These are phyloP conservation scores for Ogataea allantospora DNA, from an alignment of 805 yeast species.

Conservation along the genomic window DNA sequence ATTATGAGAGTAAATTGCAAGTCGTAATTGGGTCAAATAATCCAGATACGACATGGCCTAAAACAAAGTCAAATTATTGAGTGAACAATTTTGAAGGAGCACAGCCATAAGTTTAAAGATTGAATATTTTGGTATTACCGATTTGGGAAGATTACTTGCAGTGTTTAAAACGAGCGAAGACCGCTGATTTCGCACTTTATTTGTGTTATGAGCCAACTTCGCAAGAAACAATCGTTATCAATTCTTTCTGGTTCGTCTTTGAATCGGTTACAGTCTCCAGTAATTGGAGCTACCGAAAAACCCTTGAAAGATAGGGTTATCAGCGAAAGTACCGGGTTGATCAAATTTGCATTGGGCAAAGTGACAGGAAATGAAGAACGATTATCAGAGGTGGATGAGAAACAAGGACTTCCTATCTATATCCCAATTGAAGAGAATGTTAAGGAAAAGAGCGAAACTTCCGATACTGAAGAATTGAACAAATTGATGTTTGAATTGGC, in stretches of 20 bases:
- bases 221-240: conserved; percentile 35
- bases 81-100: conserved; percentile 1
- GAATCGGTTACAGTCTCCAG: conserved; percentile 18
- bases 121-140: conserved; percentile 11
- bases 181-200: not conserved
- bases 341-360: conserved; percentile 39
- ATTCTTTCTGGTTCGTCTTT: conserved; percentile 30
- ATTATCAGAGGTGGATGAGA: conserved; percentile 3
- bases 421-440: conserved; percentile 31
- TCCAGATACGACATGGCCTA: conserved; percentile 17
- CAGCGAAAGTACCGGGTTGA: conserved; percentile 52
- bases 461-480: conserved; percentile 10
- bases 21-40: conserved; percentile 13
- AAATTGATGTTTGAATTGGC: conserved; percentile 41
- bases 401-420: conserved; percentile 36
- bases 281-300: conserved; percentile 13
- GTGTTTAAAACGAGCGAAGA: conserved; percentile 1
- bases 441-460: not conserved
- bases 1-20: conserved; percentile 13
- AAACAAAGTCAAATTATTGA: not conserved
- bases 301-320: conserved; percentile 40
- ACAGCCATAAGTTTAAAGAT: conserved; percentile 2
- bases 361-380: conserved; percentile 4
- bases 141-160: conserved; percentile 9
- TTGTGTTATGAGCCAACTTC: conserved; percentile 12